Evolutionary conservation across 2,329 filamentous ascomycete genomes (phyloP), one percentile per base, ranked within the genome.

Genomic region (Aspergillus luchuensis): DNA sequence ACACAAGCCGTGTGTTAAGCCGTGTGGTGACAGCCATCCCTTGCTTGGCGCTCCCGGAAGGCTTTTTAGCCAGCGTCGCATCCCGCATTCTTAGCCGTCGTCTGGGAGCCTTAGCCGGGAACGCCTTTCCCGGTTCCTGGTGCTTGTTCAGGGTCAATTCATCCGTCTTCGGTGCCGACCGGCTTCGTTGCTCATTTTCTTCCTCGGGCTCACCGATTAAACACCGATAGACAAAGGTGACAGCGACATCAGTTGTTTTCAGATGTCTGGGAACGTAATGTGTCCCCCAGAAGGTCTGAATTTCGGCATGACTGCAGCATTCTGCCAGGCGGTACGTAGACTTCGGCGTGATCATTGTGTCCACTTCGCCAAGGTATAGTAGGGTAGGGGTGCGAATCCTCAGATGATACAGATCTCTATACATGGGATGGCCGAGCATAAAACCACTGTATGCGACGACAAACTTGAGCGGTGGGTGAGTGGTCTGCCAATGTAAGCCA

Each of bases 381-480:
- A 58, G 39, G 2, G 28, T 4, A 6, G 57, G 57, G 28, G 57
- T 58, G 11, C 30, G 15, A 28, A 47, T 49, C 33, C 19, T 28
- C 6, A 48, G 25, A 3, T 38, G 1, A 13, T 41, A 50, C 28
- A 57, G 21, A 28, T n/a, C 13, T 6, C n/a, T 23, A 21, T 61
- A 61, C 36, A 23, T 17, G 8, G 21, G 41, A 48, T 55, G 55
- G n/a, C 30, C 21, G 11, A 50, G 36, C 25, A 41, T 48, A 15
- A 53, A 61, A 11, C 55, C 33, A 28, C 59, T 58, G 28, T 55
- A 43, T n/a, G 13, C 21, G 25, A 60, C 6, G 25, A 58, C 43
- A 23, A 58, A 58, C 5, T 41, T 51, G 10, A 60, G 19, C 33
- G 38, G 58, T 10, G 58, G 58, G 6, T 57, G 58, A 8, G 28